Base-by-base conservation (phyloP, 2,329 filamentous ascomycete genomes). In the Fusarium sp. region DNA sequence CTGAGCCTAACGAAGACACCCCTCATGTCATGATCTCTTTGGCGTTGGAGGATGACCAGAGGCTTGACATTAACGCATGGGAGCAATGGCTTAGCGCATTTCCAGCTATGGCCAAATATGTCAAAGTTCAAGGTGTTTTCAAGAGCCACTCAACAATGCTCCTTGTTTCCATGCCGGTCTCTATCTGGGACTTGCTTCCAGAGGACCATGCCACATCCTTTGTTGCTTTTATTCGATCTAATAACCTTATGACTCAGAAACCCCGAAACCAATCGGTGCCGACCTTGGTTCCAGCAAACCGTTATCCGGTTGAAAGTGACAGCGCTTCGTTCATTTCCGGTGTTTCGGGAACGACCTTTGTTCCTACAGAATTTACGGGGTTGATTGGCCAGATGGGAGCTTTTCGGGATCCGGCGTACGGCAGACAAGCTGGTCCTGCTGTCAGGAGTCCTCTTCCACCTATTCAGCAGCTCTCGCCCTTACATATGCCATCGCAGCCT, bases 11-110 rank as follows among this genome's bases (percentile, higher is more conserved):
- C 55, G 86, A 88, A 70, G 83, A 88, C 58, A 83, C 85, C 6
- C 88, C 88, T 6, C 88, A 90, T 69, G 87, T 90, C 42, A 88
- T 90, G 85, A 88, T 90, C 33, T 89, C 87, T 1, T 76, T 90
- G 9, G 87, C 88, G 1, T 79, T 90, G 2, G 88, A 90, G 72
- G 87, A 88, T 14, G 83, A 90, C 55, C 87, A 89, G 67, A 80
- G 81, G 17, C 77, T 89, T 2, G 87, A 89, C 49, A 79, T 90
- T n/a, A 84, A 86, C 60, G 86, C 86, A 7, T 90, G 88, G 87
- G 84, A 89, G 73, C 83, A 85, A 59, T 90, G 88, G 87, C 81
- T 90, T 6, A 78, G 81, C 32, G 83, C 81, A 20, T 88, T 89
- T 66, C 88, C 88, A 1, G 85, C 86, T 5, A 80, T 90, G 60